Base-by-base conservation (phyloP, 345 rosid genomes). In the Fremontodendron californicum region DNA sequence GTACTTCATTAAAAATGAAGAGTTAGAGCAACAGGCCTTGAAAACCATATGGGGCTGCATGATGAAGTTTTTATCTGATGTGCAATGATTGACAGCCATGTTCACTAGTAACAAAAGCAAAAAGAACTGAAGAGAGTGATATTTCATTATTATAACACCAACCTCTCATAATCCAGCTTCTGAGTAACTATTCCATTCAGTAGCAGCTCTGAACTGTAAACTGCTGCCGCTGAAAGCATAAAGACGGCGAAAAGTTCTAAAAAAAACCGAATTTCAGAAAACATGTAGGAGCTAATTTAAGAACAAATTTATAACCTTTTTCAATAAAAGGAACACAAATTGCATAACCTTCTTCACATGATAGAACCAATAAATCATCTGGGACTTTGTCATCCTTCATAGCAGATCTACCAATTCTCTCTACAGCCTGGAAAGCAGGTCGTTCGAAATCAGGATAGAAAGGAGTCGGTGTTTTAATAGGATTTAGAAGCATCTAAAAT, bases 141-240 rank as follows among this genome's bases (percentile, higher is more conserved):
- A 12, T 33, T 16, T 13, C 48, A 11, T 6, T 4, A 37, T 46
- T 23, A 21, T 43, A 31, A 35, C 35, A 65, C 89, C n/a, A 31
- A 95, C 99, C 99, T 90, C 83, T 88, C 99, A 72, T 87, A 89
- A 75, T 95, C 98, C 62, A 95, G 86, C 82, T 83, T 92, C 86
- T 93, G 97, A 64, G 90, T 89, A 57, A 95, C 94, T 76, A 95
- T 93, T 61, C 99, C 98, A 80, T 88, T 93, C 76, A 95, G 81
- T 29, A 95, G 80, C 72, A 95, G 86, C 89, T 95, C 98, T 46
- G 97, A 90, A 79, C 97, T 89, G 79, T 93, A 93, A 27, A 93
- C 91, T 23, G 90, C 85, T 18, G 86, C 85, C 57, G 98, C 99
- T 93, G 91, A 68, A 74, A 64, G 77, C 19, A 74, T 51, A 37